Conservation (phyloP, 2,329 filamentous ascomycete species). For the Chalaropsis ovoidea region DNA sequence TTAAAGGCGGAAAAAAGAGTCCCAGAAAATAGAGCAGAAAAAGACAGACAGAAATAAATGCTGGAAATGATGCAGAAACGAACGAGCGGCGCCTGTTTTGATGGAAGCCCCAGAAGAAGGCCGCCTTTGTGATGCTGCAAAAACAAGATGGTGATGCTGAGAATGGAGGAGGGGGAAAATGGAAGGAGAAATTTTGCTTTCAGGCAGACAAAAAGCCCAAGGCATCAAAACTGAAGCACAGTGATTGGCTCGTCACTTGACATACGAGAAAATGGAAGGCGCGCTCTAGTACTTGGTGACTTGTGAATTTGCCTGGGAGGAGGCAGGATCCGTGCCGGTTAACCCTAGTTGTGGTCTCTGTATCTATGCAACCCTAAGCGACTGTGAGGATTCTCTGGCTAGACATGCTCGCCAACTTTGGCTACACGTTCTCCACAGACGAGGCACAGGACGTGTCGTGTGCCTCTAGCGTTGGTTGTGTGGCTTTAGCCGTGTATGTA, state of each 20-base stretch:
- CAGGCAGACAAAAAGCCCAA: neutral
- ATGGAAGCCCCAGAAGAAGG: neutral
- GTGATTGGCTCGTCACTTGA: conserved; percentile 4
- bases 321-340: neutral
- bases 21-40: neutral
- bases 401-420: no score
- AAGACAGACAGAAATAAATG: neutral
- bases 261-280: conserved; percentile 12
- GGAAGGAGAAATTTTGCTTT: neutral
- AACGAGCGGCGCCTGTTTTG: neutral
- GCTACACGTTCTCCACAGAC: neutral
- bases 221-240: neutral
- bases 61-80: neutral
- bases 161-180: neutral
- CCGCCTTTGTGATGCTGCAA: neutral
- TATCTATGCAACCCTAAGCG: neutral
- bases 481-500: neutral
- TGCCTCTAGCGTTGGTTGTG: no score
- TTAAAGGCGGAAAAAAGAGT: neutral
- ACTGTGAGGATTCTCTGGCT: neutral
- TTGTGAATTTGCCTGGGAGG: neutral
- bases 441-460: neutral
- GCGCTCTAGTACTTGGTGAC: neutral
- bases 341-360: neutral
- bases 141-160: neutral